Evolutionary conservation across 2,329 filamentous ascomycete species (phyloP).

Genomic region (Corinectria fuckeliana): DNA sequence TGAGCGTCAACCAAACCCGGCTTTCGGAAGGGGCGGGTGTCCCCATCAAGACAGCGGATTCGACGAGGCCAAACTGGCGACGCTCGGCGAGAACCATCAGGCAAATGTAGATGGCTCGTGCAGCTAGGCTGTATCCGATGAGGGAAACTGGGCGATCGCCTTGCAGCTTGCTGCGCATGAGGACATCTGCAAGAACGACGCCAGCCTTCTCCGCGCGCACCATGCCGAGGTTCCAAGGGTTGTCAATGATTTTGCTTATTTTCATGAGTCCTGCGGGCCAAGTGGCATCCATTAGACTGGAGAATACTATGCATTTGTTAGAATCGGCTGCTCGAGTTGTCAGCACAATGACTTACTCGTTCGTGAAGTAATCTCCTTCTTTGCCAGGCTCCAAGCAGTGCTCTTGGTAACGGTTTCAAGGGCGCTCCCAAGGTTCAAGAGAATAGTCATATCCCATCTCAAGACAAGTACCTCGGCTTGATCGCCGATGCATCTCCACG

Average conservation of each 20-base stretch:
- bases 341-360: slow-evolving; percentile 50
- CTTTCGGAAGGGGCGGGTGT: slow-evolving; percentile 76
- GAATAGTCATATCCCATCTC: slow-evolving; percentile 79
- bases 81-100: slow-evolving; percentile 80
- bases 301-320: slow-evolving; percentile 52
- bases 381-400: slow-evolving; percentile 78
- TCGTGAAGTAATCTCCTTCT: slow-evolving; percentile 53
- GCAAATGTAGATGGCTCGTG: slow-evolving; percentile 84
- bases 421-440: slow-evolving; percentile 78
- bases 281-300: slow-evolving; percentile 61
- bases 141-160: slow-evolving; percentile 83
- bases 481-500: slow-evolving; percentile 78
- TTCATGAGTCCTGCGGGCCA: slow-evolving; percentile 71
- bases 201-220: slow-evolving; percentile 76
- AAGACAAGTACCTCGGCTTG: slow-evolving; percentile 82
- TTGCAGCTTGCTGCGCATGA: slow-evolving; percentile 78
- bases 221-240: slow-evolving; percentile 80
- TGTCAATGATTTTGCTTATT: slow-evolving; percentile 78
- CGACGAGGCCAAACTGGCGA: slow-evolving; percentile 83
- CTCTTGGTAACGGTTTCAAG: slow-evolving; percentile 80
- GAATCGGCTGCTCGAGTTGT: neutral
- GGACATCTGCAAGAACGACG: slow-evolving; percentile 76
- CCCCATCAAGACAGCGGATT: slow-evolving; percentile 86
- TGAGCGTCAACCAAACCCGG: slow-evolving; percentile 77
- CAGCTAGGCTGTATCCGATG: slow-evolving; percentile 82